phyloP scores from a whole-genome alignment of 306 rosid genomes.

The Cicer pinnatifidum region DNA sequence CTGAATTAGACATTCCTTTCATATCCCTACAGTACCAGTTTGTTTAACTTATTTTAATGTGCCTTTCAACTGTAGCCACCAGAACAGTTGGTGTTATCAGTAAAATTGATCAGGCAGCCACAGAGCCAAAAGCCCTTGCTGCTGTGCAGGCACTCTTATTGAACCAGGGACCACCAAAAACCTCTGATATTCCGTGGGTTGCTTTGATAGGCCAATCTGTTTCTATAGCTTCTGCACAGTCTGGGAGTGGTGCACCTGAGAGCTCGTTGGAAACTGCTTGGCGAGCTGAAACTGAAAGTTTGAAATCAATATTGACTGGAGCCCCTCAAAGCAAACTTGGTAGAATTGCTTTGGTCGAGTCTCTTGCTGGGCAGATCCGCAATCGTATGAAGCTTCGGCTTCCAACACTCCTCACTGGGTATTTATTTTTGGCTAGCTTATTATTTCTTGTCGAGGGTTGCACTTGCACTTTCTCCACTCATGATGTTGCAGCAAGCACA shows the following conservation, averaged over 20 bases:
- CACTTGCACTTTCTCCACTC: constrained; percentile 33
- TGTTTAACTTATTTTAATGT: constrained; percentile 16
- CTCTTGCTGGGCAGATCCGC: constrained; percentile 87
- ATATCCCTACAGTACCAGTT: constrained; percentile 10
- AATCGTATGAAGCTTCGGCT: constrained; percentile 91
- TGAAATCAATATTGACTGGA: constrained; percentile 90
- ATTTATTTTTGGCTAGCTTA: constrained; percentile 44
- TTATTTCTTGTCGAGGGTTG: constrained; percentile 32
- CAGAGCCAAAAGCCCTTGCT: constrained; percentile 90
- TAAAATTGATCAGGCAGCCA: constrained; percentile 93
- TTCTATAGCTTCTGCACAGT: constrained; percentile 88
- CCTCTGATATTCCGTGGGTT: constrained; percentile 94
- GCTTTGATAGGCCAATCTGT: constrained; percentile 98
- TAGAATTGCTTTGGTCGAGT: constrained; percentile 92
- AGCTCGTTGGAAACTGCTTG: constrained; percentile 96
- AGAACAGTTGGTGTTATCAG: constrained; percentile 95
- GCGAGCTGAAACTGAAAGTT: constrained; percentile 97
- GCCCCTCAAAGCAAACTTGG: constrained; percentile 97
- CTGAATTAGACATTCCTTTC: constrained; percentile 30
- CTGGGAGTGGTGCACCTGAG: constrained; percentile 85
- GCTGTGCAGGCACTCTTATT: constrained; percentile 92
- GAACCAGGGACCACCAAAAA: constrained; percentile 93
- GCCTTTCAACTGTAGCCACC: constrained; percentile 63
- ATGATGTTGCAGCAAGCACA: constrained; percentile 30
- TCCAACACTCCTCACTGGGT: constrained; percentile 95